Percentiles rank a stretch among this genome's conserved stretches.
phyloP scores from a whole-genome alignment of 805 yeast species.

The Lachancea lanzarotensis region DNA sequence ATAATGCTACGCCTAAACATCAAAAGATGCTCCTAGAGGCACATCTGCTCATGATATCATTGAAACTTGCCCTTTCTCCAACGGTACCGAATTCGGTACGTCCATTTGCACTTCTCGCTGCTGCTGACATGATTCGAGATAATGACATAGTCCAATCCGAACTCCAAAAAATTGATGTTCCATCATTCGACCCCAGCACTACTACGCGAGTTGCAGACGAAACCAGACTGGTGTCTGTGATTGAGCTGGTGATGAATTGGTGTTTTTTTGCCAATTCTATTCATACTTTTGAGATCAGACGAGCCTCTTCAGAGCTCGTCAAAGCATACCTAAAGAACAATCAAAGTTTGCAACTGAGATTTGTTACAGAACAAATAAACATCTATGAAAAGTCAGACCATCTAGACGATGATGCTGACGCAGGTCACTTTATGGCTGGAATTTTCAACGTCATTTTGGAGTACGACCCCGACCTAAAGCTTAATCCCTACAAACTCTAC shows the following conservation, averaged over 20 bases:
- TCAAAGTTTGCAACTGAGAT: conserved; percentile 50
- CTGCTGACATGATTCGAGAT: conserved; percentile 67
- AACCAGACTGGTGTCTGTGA: conserved; percentile 53
- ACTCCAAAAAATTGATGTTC: conserved; percentile 82
- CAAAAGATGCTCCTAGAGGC: conserved; percentile 56
- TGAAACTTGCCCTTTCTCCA: conserved; percentile 65
- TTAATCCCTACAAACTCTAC: conserved; percentile 87
- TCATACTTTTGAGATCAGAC: conserved; percentile 75
- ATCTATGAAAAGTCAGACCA: conserved; percentile 29
- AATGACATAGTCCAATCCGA: conserved; percentile 62
- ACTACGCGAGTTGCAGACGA: conserved; percentile 10
- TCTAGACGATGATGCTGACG: conserved; percentile 18
- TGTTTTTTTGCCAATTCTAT: conserved; percentile 70
- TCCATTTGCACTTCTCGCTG: conserved; percentile 60
- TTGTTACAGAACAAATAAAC: conserved; percentile 60
- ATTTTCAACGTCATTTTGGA: conserved; percentile 66
- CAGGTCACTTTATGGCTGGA: conserved; percentile 34
- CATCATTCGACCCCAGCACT: conserved; percentile 76
- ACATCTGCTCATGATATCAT: conserved; percentile 57
- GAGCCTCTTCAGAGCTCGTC: conserved; percentile 60
- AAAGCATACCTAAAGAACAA: conserved; percentile 65
- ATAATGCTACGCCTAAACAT: conserved; percentile 51
- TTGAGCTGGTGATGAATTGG: conserved; percentile 77
- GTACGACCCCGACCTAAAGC: conserved; percentile 60
- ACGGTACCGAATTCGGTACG: conserved; percentile 61